These are phyloP conservation scores for Pleurotus giganteus DNA, from an alignment of 768 basidiomycete genomes.

Conservation along the genomic window DNA sequence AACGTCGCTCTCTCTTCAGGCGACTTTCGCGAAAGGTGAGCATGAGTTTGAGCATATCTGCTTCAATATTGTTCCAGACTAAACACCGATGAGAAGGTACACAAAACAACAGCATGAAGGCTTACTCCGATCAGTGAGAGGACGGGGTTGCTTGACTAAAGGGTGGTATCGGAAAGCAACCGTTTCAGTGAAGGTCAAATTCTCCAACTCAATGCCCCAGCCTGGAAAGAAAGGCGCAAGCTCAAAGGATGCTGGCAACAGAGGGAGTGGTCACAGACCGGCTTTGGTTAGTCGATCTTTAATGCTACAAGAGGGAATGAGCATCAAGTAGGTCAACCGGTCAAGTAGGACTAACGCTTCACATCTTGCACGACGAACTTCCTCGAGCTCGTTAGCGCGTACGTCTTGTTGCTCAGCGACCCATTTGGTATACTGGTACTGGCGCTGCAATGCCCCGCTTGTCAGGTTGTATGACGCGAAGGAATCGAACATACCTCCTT, in stretches of 20 bases:
- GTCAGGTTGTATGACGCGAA: too few relatives aligned
- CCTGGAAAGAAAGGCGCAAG: background rate
- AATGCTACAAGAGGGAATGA: too few relatives aligned
- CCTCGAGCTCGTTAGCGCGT: too few relatives aligned
- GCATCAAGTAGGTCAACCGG: too few relatives aligned
- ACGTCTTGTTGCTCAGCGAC: too few relatives aligned
- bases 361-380: too few relatives aligned
- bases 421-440: too few relatives aligned
- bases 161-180: background rate
- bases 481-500: too few relatives aligned
- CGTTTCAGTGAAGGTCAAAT: background rate
- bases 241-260: too few relatives aligned
- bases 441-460: too few relatives aligned
- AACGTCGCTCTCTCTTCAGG: background rate
- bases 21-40: background rate
- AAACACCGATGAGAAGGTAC: background rate
- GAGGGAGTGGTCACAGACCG: background rate
- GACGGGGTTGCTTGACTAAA: background rate
- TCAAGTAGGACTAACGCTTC: too few relatives aligned
- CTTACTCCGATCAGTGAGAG: background rate
- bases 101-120: background rate
- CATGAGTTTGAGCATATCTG: background rate
- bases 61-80: background rate
- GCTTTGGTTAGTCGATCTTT: background rate
- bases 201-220: background rate